phyloP scores from a whole-genome alignment of 2,329 filamentous ascomycete species.

The Leptographium flavum region DNA sequence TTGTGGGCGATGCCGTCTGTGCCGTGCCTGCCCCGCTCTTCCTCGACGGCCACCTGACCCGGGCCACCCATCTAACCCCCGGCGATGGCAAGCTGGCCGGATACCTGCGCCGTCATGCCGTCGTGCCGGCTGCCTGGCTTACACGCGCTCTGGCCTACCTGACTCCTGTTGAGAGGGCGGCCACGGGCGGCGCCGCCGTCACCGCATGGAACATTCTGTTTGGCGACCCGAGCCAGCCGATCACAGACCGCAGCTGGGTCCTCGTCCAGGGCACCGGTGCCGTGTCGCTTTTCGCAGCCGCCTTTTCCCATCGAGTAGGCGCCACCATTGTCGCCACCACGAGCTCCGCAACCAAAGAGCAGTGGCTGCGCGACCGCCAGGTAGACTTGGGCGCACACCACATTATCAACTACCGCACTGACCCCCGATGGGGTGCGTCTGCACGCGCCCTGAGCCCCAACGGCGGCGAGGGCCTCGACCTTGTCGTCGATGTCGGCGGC shows the following conservation, averaged over 20 bases:
- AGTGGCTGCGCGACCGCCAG: constrained; percentile 31
- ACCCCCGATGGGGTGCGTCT: constrained; percentile 36
- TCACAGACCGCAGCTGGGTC: constrained; percentile 42
- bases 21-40: constrained; percentile 37
- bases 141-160: constrained; percentile 46
- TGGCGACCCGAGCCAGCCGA: constrained; percentile 27
- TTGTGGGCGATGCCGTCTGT: constrained; percentile 36
- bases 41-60: constrained; percentile 32
- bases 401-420: constrained; percentile 41
- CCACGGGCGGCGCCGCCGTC: constrained; percentile 43
- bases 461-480: constrained; percentile 30
- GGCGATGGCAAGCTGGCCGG: constrained; percentile 49
- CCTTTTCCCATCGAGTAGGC: constrained; percentile 32
- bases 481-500: constrained; percentile 43
- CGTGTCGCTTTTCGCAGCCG: constrained; percentile 52
- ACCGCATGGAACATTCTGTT: constrained; percentile 55
- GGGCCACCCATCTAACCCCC: background rate
- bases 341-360: constrained; percentile 32
- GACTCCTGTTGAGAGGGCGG: constrained; percentile 36
- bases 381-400: constrained; percentile 38
- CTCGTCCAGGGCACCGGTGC: constrained; percentile 59
- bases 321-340: constrained; percentile 45
- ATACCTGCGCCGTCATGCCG: constrained; percentile 50
- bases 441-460: constrained; percentile 32
- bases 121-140: constrained; percentile 54